phyloP scores from a whole-genome alignment of 2,329 filamentous ascomycete genomes.

The Ceratocystis cacaofunesta region DNA sequence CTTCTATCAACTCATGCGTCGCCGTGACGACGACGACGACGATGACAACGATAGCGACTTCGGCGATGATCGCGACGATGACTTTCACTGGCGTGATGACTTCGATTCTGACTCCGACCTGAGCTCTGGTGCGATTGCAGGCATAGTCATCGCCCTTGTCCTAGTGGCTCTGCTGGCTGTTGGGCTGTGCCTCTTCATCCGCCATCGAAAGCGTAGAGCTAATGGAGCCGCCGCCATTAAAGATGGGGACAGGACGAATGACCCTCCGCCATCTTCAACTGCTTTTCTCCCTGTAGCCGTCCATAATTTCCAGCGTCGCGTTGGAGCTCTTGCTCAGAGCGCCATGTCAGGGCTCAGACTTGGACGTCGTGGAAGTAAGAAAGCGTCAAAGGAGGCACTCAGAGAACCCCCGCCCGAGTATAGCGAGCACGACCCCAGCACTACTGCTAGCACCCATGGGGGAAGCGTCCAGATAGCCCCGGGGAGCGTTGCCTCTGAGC shows the following conservation, averaged over 20 bases:
- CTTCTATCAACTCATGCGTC: background rate
- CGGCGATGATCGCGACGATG: background rate
- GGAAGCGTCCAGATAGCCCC: background rate
- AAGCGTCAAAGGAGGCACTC: background rate
- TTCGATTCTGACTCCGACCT: background rate
- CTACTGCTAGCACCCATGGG: background rate
- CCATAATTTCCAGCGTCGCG: background rate
- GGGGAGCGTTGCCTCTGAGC: background rate
- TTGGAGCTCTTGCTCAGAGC: background rate
- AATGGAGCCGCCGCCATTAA: background rate
- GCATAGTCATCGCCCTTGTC: slow-evolving; percentile 4
- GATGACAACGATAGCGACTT: background rate
- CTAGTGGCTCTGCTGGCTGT: slow-evolving; percentile 3
- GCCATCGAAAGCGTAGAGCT: background rate
- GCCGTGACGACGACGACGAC: slow-evolving; percentile 3
- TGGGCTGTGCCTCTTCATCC: background rate
- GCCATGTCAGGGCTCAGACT: background rate
- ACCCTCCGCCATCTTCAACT: background rate
- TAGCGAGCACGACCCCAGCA: slow-evolving; percentile 1
- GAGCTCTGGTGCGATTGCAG: background rate
- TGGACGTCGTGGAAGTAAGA: background rate
- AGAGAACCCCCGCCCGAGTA: slow-evolving; percentile 12
- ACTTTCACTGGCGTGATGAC: background rate
- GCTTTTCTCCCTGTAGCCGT: background rate
- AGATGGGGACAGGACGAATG: background rate